Percentiles rank a stretch among this genome's conserved stretches.
Conservation (phyloP, 441 rosid genomes). For the Syzygium malaccense region DNA sequence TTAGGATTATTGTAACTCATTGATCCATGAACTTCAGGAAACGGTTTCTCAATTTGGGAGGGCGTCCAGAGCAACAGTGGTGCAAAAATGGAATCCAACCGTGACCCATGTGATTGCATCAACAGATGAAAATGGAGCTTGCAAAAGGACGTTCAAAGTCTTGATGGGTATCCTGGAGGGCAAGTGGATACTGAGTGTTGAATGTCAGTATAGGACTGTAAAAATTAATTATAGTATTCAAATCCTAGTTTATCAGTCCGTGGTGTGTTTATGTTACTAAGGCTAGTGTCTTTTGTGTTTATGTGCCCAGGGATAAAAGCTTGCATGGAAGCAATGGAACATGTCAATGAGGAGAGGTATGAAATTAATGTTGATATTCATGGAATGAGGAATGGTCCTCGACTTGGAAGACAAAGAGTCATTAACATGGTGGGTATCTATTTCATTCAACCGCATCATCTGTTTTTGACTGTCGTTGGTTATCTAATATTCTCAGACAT, state of each 20-base stretch:
- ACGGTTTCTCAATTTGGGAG: conserved; percentile 46
- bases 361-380: conserved; percentile 64
- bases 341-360: conserved; percentile 58
- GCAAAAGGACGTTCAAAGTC: conserved; percentile 81
- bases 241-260: background rate
- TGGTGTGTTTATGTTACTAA: background rate
- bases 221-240: background rate
- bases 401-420: conserved; percentile 60
- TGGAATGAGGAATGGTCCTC: conserved; percentile 72
- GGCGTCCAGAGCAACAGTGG: conserved; percentile 39
- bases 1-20: background rate
- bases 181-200: conserved; percentile 75
- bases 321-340: conserved; percentile 42
- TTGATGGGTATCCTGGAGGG: conserved; percentile 91
- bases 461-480: background rate
- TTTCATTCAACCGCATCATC: background rate
- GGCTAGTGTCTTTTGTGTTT: background rate
- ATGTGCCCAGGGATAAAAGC: conserved; percentile 62
- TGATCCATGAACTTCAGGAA: conserved; percentile 40
- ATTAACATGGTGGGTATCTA: conserved; percentile 46
- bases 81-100: conserved; percentile 53
- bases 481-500: background rate
- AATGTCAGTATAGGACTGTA: conserved; percentile 44
- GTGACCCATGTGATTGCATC: conserved; percentile 89
- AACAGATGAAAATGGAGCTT: conserved; percentile 70